phyloP scores from a whole-genome alignment of 805 yeast species.

The Pichia nanzhaoensis region DNA sequence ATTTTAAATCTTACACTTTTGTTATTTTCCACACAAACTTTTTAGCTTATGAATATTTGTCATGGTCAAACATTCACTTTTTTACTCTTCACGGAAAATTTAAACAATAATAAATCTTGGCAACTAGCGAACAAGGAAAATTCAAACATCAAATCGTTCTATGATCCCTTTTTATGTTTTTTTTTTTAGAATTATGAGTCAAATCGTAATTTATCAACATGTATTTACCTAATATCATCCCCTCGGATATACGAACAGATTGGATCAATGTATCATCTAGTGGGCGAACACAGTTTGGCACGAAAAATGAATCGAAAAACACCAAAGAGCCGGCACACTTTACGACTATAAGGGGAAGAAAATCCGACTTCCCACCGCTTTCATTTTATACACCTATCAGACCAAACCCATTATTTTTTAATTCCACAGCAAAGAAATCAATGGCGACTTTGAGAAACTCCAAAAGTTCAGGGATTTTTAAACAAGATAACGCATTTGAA shows the following conservation, averaged over 20 bases:
- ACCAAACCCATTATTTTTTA: conserved; percentile 9
- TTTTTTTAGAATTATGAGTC: neutral
- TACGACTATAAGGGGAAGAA: conserved; percentile 15
- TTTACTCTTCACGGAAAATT: neutral
- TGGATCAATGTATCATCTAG: conserved; percentile 31
- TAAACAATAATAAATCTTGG: no score
- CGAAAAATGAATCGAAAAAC: neutral
- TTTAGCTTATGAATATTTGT: no score
- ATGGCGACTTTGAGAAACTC: neutral
- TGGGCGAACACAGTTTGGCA: conserved; percentile 3
- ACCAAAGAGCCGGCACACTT: neutral
- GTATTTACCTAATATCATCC: conserved; percentile 44
- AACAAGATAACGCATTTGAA: conserved; percentile 2
- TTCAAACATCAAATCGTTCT: no score
- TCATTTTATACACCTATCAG: conserved; percentile 9
- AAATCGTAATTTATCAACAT: conserved; percentile 20
- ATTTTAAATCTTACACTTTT: no score
- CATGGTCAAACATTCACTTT: no score
- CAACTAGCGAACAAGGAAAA: neutral
- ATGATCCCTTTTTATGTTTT: neutral
- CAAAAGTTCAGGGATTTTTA: conserved; percentile 15
- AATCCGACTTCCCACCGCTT: conserved; percentile 14
- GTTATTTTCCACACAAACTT: no score
- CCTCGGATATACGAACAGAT: conserved; percentile 39
- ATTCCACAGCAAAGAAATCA: neutral